phyloP scores from a whole-genome alignment of 495 filamentous ascomycete genomes.

The Penicillium silybi region DNA sequence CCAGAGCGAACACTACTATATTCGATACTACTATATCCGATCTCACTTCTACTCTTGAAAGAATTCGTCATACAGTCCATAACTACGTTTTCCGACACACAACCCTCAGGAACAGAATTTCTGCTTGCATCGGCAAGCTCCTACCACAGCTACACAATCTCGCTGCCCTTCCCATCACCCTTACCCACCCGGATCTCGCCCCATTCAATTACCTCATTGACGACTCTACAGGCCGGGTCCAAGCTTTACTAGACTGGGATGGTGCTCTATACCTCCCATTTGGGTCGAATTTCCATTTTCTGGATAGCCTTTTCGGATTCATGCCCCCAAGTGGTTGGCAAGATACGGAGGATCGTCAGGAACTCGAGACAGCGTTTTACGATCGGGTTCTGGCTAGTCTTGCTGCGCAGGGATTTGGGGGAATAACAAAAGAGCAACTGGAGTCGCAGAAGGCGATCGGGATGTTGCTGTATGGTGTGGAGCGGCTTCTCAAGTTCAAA shows the following conservation, averaged over 20 bases:
- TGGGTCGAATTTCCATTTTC: conserved; percentile 10
- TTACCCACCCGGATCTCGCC: conserved; percentile 8
- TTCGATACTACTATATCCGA: conserved; percentile 5
- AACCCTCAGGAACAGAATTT: conserved; percentile 6
- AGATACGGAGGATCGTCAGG: conserved; percentile 9
- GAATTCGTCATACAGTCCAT: conserved; percentile 3
- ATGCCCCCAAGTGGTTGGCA: conserved; percentile 7
- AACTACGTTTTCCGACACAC: conserved; percentile 6
- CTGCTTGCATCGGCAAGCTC: conserved; percentile 9
- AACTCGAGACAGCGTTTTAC: conserved; percentile 7
- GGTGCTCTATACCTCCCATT: conserved; percentile 6
- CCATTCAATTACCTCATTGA: conserved; percentile 13
- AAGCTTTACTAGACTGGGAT: conserved; percentile 8
- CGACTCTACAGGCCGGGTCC: conserved; percentile 4
- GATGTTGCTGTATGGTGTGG: conserved; percentile 12
- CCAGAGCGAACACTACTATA: conserved; percentile 8
- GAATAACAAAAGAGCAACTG: conserved; percentile 11
- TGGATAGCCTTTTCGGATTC: conserved; percentile 8
- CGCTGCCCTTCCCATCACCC: conserved; percentile 4
- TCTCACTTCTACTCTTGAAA: conserved; percentile 5
- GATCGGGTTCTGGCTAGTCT: conserved; percentile 11
- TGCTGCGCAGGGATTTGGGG: conserved; percentile 2
- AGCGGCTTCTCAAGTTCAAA: conserved; percentile 18
- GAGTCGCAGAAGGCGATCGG: conserved; percentile 13
- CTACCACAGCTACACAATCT: conserved; percentile 5